phyloP scores from a whole-genome alignment of 2,329 filamentous ascomycete genomes.

The Bipolaris gigantea region DNA sequence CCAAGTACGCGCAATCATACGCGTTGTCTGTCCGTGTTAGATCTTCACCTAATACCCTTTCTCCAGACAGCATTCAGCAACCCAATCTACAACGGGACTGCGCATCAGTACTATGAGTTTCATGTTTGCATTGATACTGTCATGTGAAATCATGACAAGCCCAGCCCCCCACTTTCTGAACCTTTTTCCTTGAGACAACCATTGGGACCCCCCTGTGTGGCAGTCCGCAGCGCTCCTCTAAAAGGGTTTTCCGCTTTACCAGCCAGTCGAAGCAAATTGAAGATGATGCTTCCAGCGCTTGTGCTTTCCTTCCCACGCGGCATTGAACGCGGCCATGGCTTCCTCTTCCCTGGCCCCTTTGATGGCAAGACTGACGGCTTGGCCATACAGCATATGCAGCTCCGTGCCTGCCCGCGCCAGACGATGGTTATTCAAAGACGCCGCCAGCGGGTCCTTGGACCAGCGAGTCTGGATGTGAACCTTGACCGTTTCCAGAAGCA shows the following conservation, averaged over 20 bases:
- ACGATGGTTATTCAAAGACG: slow-evolving; percentile 8
- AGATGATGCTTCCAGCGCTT: slow-evolving; percentile 13
- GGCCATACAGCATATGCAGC: slow-evolving; percentile 33
- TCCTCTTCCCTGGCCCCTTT: slow-evolving; percentile 30
- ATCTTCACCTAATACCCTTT: too few relatives aligned
- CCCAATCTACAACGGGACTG: too few relatives aligned
- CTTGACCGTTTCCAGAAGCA: slow-evolving; percentile 11
- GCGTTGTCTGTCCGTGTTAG: too few relatives aligned
- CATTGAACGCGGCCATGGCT: slow-evolving; percentile 32
- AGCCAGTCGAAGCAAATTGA: not conserved
- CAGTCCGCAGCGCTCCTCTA: not conserved
- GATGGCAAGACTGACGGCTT: slow-evolving; percentile 31
- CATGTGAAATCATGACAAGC: too few relatives aligned
- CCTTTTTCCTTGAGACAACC: too few relatives aligned
- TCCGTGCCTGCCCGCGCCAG: slow-evolving; percentile 21
- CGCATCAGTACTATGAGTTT: too few relatives aligned
- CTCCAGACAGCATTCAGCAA: too few relatives aligned
- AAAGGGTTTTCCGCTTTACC: not conserved
- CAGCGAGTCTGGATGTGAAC: slow-evolving; percentile 17
- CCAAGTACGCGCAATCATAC: not conserved
- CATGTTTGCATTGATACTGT: too few relatives aligned
- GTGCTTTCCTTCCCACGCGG: slow-evolving; percentile 25
- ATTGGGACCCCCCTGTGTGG: too few relatives aligned
- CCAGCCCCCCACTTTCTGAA: too few relatives aligned
- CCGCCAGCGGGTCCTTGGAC: not conserved